phyloP scores from a whole-genome alignment of 352 stramenopile species.

The Phytophthora pisi region DNA sequence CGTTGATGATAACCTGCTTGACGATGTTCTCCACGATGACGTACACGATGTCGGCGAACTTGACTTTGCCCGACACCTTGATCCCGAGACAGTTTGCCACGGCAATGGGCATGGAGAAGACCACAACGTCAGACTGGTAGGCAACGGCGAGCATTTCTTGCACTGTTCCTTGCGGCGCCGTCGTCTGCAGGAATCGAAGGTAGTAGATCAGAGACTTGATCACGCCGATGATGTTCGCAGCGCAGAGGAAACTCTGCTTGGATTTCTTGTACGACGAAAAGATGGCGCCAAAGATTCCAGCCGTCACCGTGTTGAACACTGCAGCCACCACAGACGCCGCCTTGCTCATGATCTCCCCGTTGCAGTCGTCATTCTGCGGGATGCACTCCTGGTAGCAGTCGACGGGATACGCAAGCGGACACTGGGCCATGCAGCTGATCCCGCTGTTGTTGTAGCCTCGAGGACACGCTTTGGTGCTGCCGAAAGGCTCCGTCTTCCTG shows the following conservation, averaged over 20 bases:
- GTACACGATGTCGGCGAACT: constrained; percentile 20
- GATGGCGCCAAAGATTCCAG: constrained; percentile 45
- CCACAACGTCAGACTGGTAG: constrained; percentile 37
- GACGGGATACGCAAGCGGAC: constrained; percentile 65
- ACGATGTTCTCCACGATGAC: constrained; percentile 32
- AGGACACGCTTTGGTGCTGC: constrained; percentile 24
- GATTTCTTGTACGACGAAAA: constrained; percentile 38
- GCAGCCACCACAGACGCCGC: constrained; percentile 35
- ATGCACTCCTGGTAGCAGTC: constrained; percentile 64
- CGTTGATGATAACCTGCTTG: constrained; percentile 32
- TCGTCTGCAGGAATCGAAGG: constrained; percentile 24
- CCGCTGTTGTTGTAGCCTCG: constrained; percentile 29
- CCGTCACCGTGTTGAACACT: constrained; percentile 43
- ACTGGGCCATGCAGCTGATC: constrained; percentile 41
- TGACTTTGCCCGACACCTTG: constrained; percentile 14
- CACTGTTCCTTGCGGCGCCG: constrained; percentile 17
- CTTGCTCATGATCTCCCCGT: constrained; percentile 42
- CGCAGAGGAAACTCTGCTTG: constrained; percentile 36
- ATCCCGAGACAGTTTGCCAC: constrained; percentile 34
- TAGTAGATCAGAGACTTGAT: constrained; percentile 38
- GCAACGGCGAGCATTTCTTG: constrained; percentile 37
- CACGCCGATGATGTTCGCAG: constrained; percentile 33
- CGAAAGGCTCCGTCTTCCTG: constrained; percentile 25
- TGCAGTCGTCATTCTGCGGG: constrained; percentile 52
- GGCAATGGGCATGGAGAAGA: constrained; percentile 31